phyloP scores from a whole-genome alignment of 176 grass and related monocot species.

The Saccharum spontaneum region DNA sequence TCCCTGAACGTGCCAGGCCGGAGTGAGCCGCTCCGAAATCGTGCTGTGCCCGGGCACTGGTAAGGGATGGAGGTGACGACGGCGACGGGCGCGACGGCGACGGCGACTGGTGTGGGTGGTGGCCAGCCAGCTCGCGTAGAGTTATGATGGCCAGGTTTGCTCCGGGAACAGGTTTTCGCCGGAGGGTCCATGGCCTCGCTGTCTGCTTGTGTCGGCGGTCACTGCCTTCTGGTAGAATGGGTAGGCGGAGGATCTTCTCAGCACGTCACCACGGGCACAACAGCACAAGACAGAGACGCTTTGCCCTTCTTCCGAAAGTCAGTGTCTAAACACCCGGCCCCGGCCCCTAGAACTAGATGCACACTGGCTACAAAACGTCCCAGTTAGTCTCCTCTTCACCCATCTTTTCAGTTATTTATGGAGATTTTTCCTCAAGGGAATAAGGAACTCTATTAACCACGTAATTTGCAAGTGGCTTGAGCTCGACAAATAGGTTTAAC shows the following conservation, averaged over 20 bases:
- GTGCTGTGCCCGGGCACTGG: not conserved
- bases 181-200: constrained; percentile 29
- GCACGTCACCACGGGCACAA: not conserved
- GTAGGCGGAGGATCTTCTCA: not conserved
- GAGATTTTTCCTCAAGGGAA: no score
- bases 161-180: constrained; percentile 30
- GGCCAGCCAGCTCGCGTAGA: not conserved
- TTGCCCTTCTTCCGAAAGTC: not conserved
- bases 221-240: not conserved
- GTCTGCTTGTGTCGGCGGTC: constrained; percentile 17
- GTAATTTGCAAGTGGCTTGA: no score
- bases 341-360: not conserved
- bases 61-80: not conserved
- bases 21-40: not conserved
- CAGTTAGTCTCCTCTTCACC: no score
- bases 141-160: not conserved
- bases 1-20: not conserved
- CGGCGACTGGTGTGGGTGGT: not conserved
- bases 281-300: not conserved
- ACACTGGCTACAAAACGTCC: no score
- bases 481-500: no score
- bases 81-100: not conserved
- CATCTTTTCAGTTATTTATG: no score
- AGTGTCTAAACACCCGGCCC: no score
- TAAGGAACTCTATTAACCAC: no score